Conservation (phyloP, 805 yeast genomes). For the Yamadazyma kitorensis region DNA sequence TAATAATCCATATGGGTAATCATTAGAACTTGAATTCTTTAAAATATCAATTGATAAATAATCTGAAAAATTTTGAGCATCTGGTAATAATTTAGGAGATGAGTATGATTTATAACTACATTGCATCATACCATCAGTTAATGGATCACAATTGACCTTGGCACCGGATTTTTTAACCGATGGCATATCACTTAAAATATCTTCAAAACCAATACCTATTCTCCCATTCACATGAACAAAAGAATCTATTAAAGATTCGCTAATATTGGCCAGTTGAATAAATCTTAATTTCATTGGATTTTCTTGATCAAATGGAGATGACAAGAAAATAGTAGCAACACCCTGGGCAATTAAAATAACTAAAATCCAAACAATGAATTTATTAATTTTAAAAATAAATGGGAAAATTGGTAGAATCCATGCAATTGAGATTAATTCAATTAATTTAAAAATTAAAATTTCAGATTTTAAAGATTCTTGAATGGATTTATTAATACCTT, state of each 20-base stretch:
- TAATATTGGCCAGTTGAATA: slow-evolving; percentile 57
- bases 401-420: slow-evolving; percentile 56
- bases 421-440: slow-evolving; percentile 26
- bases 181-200: slow-evolving; percentile 60
- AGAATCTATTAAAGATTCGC: slow-evolving; percentile 24
- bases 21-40: slow-evolving; percentile 44
- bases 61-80: slow-evolving; percentile 34
- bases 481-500: slow-evolving; percentile 66
- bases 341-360: slow-evolving; percentile 20
- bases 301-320: slow-evolving; percentile 56
- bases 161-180: slow-evolving; percentile 43
- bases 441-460: slow-evolving; percentile 24
- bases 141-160: slow-evolving; percentile 30
- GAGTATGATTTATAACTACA: slow-evolving; percentile 53
- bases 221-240: slow-evolving; percentile 51
- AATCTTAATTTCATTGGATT: slow-evolving; percentile 74
- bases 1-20: slow-evolving; percentile 60
- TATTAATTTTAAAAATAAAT: slow-evolving; percentile 65
- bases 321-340: slow-evolving; percentile 33
- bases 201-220: slow-evolving; percentile 40
- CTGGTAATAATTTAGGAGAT: slow-evolving; percentile 37
- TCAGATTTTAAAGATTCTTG: slow-evolving; percentile 60
- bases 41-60: slow-evolving; percentile 52
- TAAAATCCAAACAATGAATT: slow-evolving; percentile 38
- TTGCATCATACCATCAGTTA: slow-evolving; percentile 46